Evolutionary conservation across 306 rosid species (phyloP), one percentile per base, ranked within the genome.

Genomic region (Trichosanthes cucumerina): DNA sequence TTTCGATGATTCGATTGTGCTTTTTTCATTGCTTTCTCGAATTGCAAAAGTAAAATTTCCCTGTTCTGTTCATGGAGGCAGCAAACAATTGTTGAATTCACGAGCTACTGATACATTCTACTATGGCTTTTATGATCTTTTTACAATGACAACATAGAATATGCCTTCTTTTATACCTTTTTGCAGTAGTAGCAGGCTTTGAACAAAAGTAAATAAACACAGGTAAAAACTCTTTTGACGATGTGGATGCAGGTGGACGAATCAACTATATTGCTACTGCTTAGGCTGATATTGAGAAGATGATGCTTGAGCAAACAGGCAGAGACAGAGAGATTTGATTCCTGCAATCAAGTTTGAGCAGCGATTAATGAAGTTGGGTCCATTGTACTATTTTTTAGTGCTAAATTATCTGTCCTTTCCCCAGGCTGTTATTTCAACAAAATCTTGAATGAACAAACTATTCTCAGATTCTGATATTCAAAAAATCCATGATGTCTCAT

Each of bases 261-360:
- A n/a, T n/a, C n/a, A n/a, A 7, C 1, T 8, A 0, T 34, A 53
- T 49, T 9, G 60, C 28, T 15, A 15, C 9, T 62, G 80, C 80
- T 78, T 62, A 62, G 80, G 80, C 80, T 78, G 80, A 78, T 26
- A 26, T 43, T 77, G 58, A 44, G 80, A 46, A 62, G 72, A 78
- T 78, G 80, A 78, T 78, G 80, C 80, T 78, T 62, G 60, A 63
- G 81, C 81, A 33, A 64, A 33, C 69, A 46, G 28, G 31, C 14
- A 5, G 52, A 19, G 73, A 36, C 28, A 21, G 75, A 38, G 47
- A 66, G 50, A 66, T 66, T 44, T 46, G 54, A 26, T 49, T 73
- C 26, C 13, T 73, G 39, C 77, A 26, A 24, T 50, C 36, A 71
- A 24, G 58, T 26, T 26, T 23, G 36, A 46, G 77, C 26, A 13